These are phyloP conservation scores for Serendipita vermifera DNA, from an alignment of 768 basidiomycete genomes.

Conservation along the genomic window DNA sequence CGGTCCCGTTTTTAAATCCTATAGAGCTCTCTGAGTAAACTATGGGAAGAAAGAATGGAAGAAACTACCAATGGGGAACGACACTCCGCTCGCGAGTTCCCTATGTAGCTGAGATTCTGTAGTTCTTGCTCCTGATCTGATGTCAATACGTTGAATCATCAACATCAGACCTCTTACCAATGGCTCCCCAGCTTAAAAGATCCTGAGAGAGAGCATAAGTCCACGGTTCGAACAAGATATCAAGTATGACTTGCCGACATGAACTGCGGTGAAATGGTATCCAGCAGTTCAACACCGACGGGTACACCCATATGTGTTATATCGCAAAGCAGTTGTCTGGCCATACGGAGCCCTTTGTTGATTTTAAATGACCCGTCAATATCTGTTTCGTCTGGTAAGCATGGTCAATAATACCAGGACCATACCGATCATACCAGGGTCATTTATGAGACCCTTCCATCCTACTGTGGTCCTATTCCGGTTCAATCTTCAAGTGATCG, in stretches of 20 bases:
- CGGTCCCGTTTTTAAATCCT: slow-evolving; percentile 98
- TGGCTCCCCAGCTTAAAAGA: slow-evolving; percentile 85
- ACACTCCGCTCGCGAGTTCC: slow-evolving; percentile 88
- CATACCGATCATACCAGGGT: slow-evolving; percentile 10
- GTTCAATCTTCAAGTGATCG: slow-evolving; percentile 28
- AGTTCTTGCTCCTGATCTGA: slow-evolving; percentile 57
- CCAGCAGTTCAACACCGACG: slow-evolving; percentile 92
- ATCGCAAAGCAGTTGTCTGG: slow-evolving; percentile 75
- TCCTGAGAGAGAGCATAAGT: slow-evolving; percentile 8
- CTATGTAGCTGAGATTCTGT: slow-evolving; percentile 97
- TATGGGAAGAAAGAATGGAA: not conserved
- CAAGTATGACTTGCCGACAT: slow-evolving; percentile 28
- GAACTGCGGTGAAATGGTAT: slow-evolving; percentile 68
- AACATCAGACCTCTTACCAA: slow-evolving; percentile 30
- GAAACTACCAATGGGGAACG: slow-evolving; percentile 65
- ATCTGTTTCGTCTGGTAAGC: slow-evolving; percentile 51
- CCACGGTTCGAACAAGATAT: not conserved
- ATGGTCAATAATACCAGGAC: not conserved
- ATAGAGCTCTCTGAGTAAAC: slow-evolving; percentile 4
- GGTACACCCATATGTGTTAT: slow-evolving; percentile 85
- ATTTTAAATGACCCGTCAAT: slow-evolving; percentile 86
- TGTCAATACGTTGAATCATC: no score
- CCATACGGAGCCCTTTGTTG: slow-evolving; percentile 86
- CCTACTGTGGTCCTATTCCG: slow-evolving; percentile 75
- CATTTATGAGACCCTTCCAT: slow-evolving; percentile 98